Percentiles rank a stretch among this genome's conserved stretches.
Conservation (phyloP, 306 rosid genomes). For the Acacia confusa region DNA sequence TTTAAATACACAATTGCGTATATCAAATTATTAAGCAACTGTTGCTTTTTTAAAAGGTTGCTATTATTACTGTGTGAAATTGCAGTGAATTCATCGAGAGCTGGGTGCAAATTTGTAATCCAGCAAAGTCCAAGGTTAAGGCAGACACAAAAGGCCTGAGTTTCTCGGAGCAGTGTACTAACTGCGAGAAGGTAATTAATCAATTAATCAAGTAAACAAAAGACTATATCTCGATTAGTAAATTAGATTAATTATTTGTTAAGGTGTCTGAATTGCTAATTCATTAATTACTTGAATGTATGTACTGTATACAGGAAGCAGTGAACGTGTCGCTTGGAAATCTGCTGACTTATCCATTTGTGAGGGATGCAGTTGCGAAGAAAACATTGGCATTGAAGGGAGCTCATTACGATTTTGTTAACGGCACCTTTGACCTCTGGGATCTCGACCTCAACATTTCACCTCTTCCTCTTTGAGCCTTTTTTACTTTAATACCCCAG, state of each 20-base stretch:
- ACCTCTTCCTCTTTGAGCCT: slow-evolving; percentile 31
- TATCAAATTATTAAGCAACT: not conserved
- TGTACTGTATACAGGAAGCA: slow-evolving; percentile 69
- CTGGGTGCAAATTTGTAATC: slow-evolving; percentile 83
- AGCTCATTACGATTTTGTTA: slow-evolving; percentile 80
- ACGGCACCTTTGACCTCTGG: slow-evolving; percentile 79
- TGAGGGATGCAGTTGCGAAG: slow-evolving; percentile 58
- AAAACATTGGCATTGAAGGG: slow-evolving; percentile 69
- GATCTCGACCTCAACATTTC: slow-evolving; percentile 63
- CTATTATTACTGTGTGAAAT: not conserved
- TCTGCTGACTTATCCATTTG: slow-evolving; percentile 82
- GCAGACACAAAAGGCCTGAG: slow-evolving; percentile 34
- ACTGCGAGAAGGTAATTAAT: slow-evolving; percentile 75
- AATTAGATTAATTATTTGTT: not conserved
- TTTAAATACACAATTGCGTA: not conserved
- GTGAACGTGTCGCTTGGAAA: slow-evolving; percentile 93
- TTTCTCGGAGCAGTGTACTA: slow-evolving; percentile 72
- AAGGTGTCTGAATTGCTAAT: not conserved
- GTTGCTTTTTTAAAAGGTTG: not conserved
- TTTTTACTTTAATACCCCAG: not conserved
- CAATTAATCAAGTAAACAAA: not conserved
- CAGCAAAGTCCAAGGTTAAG: slow-evolving; percentile 68
- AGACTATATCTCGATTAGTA: not conserved
- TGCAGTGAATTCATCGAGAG: slow-evolving; percentile 88
- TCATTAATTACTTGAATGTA: not conserved